These are phyloP conservation scores for Staphylotrichum tortipilum DNA, from an alignment of 495 filamentous ascomycete species.

Conservation along the genomic window DNA sequence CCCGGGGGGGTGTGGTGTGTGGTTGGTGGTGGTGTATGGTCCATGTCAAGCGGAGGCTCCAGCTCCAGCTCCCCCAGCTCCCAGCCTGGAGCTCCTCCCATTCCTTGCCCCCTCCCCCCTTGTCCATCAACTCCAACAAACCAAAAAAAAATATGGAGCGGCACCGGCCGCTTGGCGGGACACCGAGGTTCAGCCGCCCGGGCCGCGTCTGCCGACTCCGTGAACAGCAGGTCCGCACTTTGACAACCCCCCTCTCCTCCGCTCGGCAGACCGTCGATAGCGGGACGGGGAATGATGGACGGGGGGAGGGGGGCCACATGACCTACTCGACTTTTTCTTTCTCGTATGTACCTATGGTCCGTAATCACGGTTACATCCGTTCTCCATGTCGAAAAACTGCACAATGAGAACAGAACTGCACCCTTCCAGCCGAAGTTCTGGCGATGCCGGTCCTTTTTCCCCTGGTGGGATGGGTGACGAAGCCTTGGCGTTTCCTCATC, in stretches of 20 bases:
- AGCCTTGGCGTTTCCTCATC: no score
- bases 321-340: not conserved
- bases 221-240: slow-evolving; percentile 1
- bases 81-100: not conserved
- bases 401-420: not conserved
- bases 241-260: not conserved
- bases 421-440: no score
- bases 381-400: not conserved
- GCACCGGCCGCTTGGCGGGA: not conserved
- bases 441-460: no score
- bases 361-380: not conserved
- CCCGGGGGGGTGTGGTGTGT: not conserved
- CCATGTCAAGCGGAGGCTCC: not conserved
- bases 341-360: no score
- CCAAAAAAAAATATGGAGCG: not conserved
- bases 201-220: slow-evolving; percentile 3
- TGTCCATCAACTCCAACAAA: no score
- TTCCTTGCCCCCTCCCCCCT: not conserved
- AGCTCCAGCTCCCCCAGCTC: no score
- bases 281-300: no score
- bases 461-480: no score
- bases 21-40: not conserved
- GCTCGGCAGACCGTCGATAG: not conserved
- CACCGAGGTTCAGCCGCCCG: slow-evolving; percentile 5
- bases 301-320: no score